Conservation (phyloP, 2,329 filamentous ascomycete genomes). For the Parastagonospora nodorum region DNA sequence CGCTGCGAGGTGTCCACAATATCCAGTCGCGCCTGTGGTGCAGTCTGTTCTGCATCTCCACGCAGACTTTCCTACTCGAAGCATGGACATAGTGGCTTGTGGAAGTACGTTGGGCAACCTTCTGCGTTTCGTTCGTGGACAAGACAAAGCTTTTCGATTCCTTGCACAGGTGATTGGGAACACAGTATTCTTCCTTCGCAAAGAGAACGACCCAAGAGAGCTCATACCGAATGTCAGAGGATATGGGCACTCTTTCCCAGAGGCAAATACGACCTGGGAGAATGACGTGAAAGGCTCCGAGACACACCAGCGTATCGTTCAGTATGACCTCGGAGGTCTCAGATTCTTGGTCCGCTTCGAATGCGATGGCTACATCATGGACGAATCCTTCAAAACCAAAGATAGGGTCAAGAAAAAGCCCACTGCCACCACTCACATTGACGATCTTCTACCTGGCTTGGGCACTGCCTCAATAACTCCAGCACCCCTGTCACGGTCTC, state of each 20-base stretch:
- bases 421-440: background rate
- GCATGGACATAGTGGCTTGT: constrained; percentile 64
- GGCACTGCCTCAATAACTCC: constrained; percentile 10
- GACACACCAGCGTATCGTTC: constrained; percentile 67
- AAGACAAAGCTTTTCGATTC: constrained; percentile 61
- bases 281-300: constrained; percentile 57
- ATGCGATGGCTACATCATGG: constrained; percentile 60
- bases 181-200: constrained; percentile 67
- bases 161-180: constrained; percentile 60
- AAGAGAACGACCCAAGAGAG: constrained; percentile 65
- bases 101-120: constrained; percentile 66
- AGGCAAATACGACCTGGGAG: constrained; percentile 69
- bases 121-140: constrained; percentile 58
- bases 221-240: constrained; percentile 61
- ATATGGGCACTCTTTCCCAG: constrained; percentile 70
- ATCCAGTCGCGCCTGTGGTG: constrained; percentile 59
- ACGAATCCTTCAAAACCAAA: background rate
- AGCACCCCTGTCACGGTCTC: background rate
- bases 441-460: constrained; percentile 17
- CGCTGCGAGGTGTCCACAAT: constrained; percentile 54
- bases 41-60: constrained; percentile 49
- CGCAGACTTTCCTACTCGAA: constrained; percentile 38
- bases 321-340: constrained; percentile 62
- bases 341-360: constrained; percentile 61
- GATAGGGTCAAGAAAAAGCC: background rate